Evolutionary conservation across 2,329 filamentous ascomycete species (phyloP).

Genomic region (Colletotrichum horii): DNA sequence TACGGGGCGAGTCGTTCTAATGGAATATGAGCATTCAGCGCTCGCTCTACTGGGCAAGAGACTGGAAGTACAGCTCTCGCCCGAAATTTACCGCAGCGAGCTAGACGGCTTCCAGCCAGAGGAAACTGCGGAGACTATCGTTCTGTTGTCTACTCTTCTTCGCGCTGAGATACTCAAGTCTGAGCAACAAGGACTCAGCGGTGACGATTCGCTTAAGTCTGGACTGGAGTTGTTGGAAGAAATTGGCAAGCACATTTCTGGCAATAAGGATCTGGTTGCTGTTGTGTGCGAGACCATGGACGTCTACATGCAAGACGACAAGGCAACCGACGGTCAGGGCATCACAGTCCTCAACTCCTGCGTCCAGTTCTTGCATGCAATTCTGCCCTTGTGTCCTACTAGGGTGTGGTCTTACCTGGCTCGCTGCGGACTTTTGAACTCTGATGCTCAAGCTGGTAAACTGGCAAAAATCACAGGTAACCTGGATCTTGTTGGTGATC

Average conservation of each 20-base stretch:
- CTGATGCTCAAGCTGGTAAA: constrained; percentile 76
- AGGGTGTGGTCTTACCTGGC: constrained; percentile 90
- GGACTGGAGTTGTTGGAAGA: constrained; percentile 60
- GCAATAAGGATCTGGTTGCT: constrained; percentile 76
- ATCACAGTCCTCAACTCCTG: constrained; percentile 74
- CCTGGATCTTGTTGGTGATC: constrained; percentile 77
- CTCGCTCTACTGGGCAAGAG: constrained; percentile 80
- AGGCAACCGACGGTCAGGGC: constrained; percentile 62
- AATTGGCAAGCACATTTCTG: constrained; percentile 56
- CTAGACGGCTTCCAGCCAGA: constrained; percentile 62
- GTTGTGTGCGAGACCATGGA: constrained; percentile 89
- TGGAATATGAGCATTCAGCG: constrained; percentile 81
- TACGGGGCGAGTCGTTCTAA: constrained; percentile 74
- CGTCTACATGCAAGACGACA: constrained; percentile 63
- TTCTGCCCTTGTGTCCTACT: constrained; percentile 77
- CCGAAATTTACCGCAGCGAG: constrained; percentile 57
- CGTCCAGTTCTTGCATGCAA: constrained; percentile 77
- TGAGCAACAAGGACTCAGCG: constrained; percentile 23
- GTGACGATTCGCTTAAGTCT: constrained; percentile 28
- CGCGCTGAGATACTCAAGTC: constrained; percentile 50
- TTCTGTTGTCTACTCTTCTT: constrained; percentile 75
- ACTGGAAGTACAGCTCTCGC: constrained; percentile 69
- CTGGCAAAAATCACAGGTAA: constrained; percentile 81
- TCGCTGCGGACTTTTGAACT: constrained; percentile 79
- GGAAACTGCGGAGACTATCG: constrained; percentile 75